Base-by-base conservation (phyloP, 2,329 filamentous ascomycete genomes). In the Penicillium vulpinum region DNA sequence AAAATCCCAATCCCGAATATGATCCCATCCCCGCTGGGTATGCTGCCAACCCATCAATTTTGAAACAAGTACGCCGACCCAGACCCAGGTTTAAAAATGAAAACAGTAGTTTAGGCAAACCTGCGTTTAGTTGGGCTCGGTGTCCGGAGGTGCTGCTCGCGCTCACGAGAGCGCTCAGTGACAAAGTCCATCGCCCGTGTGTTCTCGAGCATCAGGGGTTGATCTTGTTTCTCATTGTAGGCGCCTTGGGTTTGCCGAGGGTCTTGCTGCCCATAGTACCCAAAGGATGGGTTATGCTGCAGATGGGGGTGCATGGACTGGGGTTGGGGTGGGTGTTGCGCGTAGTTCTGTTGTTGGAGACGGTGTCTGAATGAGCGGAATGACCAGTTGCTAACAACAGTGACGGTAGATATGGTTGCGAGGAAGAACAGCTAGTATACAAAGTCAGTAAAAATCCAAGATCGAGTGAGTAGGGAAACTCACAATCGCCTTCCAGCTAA, bases 401-500 rank as follows among this genome's bases (percentile, higher is more conserved):
- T 80, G 63, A 81, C 80, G 45, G 70, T 82, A 52, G 80, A 80
- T 44, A 70, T 70, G 3, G 65, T 70, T 13, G 69, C 65, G 13
- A 75, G 67, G 57, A 74, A 76, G 57, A 76, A 77, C 21, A 72
- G 56, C 74, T 77, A 61, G 31, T 47, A 24, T 31, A 24, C 3
- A 26, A n/a, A 21, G 51, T 70, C 62, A 70, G 66, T 57, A 38
- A 18, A 35, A 8, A 33, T 36, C 2, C 36, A 40, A 18, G 6
- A 45, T 10, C 40, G 11, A 16, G 40, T 22, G n/a, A 33, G 15
- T 0, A 40, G 3, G 13, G 26, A 33, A 28, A 73, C 78, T 60
- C 80, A 86, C 85, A 81, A 90, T 87, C 11, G 86, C 84, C 75
- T 97, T 97, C 75, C 91, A 88, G 62, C 89, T 91, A 74, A 97